phyloP scores from a whole-genome alignment of 768 basidiomycete genomes.

The Phanerochaete sordida region DNA sequence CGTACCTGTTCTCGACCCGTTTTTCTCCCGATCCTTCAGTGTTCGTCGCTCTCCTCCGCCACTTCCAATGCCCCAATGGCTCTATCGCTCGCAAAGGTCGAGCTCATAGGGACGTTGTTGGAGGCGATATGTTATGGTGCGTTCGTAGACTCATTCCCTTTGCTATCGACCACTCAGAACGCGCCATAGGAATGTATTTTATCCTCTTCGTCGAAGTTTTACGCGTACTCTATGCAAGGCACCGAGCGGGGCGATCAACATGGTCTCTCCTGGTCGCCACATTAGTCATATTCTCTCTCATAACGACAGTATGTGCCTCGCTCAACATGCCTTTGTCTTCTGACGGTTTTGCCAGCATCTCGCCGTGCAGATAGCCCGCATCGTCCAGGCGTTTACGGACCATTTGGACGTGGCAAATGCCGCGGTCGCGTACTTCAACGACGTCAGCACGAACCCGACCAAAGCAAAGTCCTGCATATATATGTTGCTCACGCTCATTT shows the following conservation, averaged over 20 bases:
- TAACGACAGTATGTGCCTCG: conserved; percentile 14
- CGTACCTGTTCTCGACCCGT: not conserved
- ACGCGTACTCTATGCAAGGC: not conserved
- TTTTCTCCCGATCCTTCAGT: too few species aligned
- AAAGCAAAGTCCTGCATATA: conserved; percentile 23
- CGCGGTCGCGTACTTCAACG: conserved; percentile 18
- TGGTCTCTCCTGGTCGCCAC: conserved; percentile 4
- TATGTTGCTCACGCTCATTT: conserved; percentile 21
- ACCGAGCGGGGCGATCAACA: not conserved
- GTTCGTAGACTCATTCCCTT: not conserved
- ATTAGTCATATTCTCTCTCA: conserved; percentile 8
- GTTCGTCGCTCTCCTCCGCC: not conserved
- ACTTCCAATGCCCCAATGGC: not conserved
- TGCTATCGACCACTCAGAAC: not conserved
- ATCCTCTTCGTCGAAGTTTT: conserved; percentile 5
- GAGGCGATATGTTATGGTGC: conserved; percentile 9
- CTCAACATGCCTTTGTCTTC: not conserved
- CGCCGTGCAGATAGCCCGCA: conserved; percentile 19
- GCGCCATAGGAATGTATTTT: conserved; percentile 6
- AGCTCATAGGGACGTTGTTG: conserved; percentile 10
- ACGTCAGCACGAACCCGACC: conserved; percentile 16
- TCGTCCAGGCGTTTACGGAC: conserved; percentile 22
- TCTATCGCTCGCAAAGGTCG: conserved; percentile 7
- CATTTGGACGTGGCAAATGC: conserved; percentile 12
- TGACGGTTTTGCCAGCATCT: conserved; percentile 17